Evolutionary conservation across 192 early-diverging fungal species (phyloP).

Genomic region (Lobosporangium transversale): DNA sequence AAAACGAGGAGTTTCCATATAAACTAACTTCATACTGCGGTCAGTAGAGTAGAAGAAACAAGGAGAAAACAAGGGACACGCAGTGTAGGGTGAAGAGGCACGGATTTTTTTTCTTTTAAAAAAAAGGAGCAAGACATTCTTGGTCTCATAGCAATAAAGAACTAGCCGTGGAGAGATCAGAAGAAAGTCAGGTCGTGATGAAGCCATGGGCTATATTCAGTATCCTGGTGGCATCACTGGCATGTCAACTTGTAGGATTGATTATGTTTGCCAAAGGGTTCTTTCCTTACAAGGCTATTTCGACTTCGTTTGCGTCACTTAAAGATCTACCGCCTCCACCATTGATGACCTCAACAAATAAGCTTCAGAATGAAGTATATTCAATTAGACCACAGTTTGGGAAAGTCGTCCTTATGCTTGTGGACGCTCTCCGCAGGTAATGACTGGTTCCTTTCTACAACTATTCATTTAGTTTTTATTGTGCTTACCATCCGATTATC

Average conservation of each 20-base stretch:
- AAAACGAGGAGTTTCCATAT: too few species aligned
- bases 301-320: constrained; percentile 67
- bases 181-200: too few species aligned
- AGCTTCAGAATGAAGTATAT: neutral
- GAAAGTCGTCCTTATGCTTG: constrained; percentile 71
- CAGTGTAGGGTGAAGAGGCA: too few species aligned
- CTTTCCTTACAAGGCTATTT: constrained; percentile 80
- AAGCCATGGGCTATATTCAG: constrained; percentile 25
- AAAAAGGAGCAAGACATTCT: too few species aligned
- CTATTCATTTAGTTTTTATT: neutral
- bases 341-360: neutral
- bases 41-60: too few species aligned
- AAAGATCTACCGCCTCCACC: constrained; percentile 50
- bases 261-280: constrained; percentile 76
- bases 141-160: too few species aligned
- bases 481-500: too few species aligned
- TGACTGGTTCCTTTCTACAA: neutral
- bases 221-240: constrained; percentile 34
- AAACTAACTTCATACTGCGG: too few species aligned
- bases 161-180: too few species aligned
- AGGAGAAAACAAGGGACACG: too few species aligned
- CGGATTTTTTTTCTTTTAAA: too few species aligned
- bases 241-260: constrained; percentile 67
- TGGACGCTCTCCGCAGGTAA: constrained; percentile 81
- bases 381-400: constrained; percentile 57